Evolutionary conservation across 768 basidiomycete genomes (phyloP), one percentile per base, ranked within the genome.

Genomic region (Collybia mongolica): DNA sequence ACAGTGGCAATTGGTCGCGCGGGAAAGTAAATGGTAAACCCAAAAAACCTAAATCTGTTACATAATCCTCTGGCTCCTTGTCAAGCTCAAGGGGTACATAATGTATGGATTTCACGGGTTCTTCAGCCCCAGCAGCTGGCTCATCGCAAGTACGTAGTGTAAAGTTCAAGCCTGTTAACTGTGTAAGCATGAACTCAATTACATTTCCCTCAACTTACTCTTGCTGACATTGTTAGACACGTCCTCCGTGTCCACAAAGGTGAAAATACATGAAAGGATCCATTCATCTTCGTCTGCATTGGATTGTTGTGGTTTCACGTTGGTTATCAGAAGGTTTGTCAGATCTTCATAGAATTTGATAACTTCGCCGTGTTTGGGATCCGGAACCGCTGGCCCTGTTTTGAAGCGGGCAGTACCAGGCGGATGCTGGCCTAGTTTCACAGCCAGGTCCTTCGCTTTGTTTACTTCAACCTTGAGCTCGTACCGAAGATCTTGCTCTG

Each of bases 271-370:
- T 5, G 71, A 78, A 53, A 85, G 76, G 12, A 72, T 65, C 69
- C 82, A 76, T 49, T 90, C 82, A 15, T 90, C 86, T 6, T 76
- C 57, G 29, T 76, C 71, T 15, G 75, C 64, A 46, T 71, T 68
- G 45, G 68, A 65, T 22, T 67, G 64, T 37, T 65, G 60, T 12
- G 62, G 52, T 54, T 83, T 85, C 63, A 90, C 75, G 28, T 73
- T 79, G 2, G 80, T 73, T 19, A 95, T 76, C 35, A 90, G 73
- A 19, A 95, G 69, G 58, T 93, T 90, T 1, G 90, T 92, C 55
- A 92, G 66, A 59, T 94, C 91, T 65, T 94, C 91, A 63, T 96
- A 96, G 53, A 95, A 80, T 44, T 74, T 75, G 57, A 93, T 76
- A 38, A 86, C 76, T 59, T 77, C 72, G 2, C 72, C 68, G 55